Evolutionary conservation across 2,329 filamentous ascomycete genomes (phyloP), one percentile per base, ranked within the genome.

Genomic region (Alternaria burnsii): DNA sequence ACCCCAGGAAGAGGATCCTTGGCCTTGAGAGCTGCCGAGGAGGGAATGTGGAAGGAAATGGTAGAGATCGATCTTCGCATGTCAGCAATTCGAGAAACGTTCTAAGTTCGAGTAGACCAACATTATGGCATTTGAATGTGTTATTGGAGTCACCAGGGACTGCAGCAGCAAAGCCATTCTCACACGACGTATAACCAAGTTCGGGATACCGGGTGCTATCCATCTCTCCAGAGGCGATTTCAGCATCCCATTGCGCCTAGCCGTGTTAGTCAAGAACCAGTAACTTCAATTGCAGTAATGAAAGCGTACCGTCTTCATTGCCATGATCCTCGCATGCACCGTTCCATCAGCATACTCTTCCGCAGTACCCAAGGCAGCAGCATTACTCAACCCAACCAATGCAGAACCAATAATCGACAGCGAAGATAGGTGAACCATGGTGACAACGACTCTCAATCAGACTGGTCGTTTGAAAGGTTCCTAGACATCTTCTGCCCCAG

Each of bases 21-120:
- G 75, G 34, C 76, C 78, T 24, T 63, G 62, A 32, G 62, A 65
- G 62, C 82, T 83, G 10, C 84, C 85, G 2, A 87, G 79, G 30
- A 81, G 80, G 3, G 80, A 78, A 64, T 87, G 85, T 48, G 79
- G 81, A 40, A 84, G 76, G 73, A 87, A 87, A 67, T 84, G 82
- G 70, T 86, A 84, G 3, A 86, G 79, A 63, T 87, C 84, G 18
- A 85, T 76, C 77, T 72, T n/a, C 1, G 12, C 3, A 32, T 14
- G 28, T 73, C 18, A 73, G 61, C n/a, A 14, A 18, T 9, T 18
- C n/a, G 18, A 7, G 14, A 5, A 22, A 18, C 5, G 32, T 6
- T 38, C 26, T 12, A 5, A 36, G 8, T 1, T 38, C 1, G 18
- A 34, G 12, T 12, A 40, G 24, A 55, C 74, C 54, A 30, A 78